phyloP scores from a whole-genome alignment of 441 rosid genomes.

The Sinapis alba region DNA sequence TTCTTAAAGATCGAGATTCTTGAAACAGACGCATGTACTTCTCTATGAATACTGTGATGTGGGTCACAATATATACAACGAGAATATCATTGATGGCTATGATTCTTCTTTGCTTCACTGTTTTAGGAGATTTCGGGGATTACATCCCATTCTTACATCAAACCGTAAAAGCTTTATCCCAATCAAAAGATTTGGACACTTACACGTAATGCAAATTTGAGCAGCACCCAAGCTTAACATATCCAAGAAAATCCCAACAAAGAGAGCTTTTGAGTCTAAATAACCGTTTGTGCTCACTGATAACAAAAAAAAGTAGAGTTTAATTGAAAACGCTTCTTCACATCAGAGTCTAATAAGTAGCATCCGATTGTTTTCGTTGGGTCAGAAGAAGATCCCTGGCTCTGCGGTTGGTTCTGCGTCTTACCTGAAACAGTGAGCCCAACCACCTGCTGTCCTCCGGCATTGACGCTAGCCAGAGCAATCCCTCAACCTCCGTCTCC shows the following conservation, averaged over 20 bases:
- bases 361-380: not conserved
- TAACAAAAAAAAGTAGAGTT: not conserved
- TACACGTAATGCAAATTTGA: not conserved
- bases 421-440: conserved; percentile 21
- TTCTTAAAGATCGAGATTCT: too few species aligned
- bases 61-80: too few species aligned
- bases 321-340: not conserved
- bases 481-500: conserved; percentile 31
- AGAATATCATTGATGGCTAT: too few species aligned
- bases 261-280: not conserved
- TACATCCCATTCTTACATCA: too few species aligned
- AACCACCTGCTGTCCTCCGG: conserved; percentile 45
- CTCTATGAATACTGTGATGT: too few species aligned
- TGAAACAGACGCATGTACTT: too few species aligned
- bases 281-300: not conserved
- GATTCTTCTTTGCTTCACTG: too few species aligned
- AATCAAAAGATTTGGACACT: not conserved
- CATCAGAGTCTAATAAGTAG: not conserved
- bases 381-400: conserved; percentile 46
- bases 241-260: not conserved
- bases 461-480: conserved; percentile 47
- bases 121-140: too few species aligned
- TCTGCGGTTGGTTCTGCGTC: conserved; percentile 36
- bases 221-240: not conserved
- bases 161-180: not conserved